Conservation (phyloP, 2,329 filamentous ascomycete species). For the Emmonsiellopsis sp. region DNA sequence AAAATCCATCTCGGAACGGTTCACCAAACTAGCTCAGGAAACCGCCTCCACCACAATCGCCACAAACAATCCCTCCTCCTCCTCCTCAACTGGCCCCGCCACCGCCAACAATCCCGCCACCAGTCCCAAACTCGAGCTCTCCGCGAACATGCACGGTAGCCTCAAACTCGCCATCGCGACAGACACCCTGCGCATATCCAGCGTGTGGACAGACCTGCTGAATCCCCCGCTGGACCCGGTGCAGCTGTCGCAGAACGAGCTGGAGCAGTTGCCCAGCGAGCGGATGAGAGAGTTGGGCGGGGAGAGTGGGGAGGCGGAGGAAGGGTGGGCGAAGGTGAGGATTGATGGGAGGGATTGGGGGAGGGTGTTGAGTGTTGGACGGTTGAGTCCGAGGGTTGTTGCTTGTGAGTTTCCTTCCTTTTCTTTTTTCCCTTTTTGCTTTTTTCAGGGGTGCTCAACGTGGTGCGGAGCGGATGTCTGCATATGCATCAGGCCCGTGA, state of each 20-base stretch:
- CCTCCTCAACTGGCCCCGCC: conserved; percentile 15
- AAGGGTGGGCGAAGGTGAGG: conserved; percentile 78
- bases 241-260: conserved; percentile 54
- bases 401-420: conserved; percentile 53
- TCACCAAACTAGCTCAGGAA: conserved; percentile 68
- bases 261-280: conserved; percentile 75
- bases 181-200: conserved; percentile 76
- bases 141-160: conserved; percentile 89
- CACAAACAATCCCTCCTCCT: conserved; percentile 49
- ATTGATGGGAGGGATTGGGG: conserved; percentile 95
- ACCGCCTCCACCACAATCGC: conserved; percentile 21
- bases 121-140: conserved; percentile 65
- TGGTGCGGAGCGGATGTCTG: too few relatives aligned
- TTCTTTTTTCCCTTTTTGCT: neutral
- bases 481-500: too few relatives aligned
- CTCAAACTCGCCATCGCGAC: conserved; percentile 71
- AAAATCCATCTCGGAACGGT: conserved; percentile 89
- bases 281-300: conserved; percentile 55
- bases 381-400: conserved; percentile 83
- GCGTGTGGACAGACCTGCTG: conserved; percentile 72
- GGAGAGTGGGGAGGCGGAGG: conserved; percentile 57
- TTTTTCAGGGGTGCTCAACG: neutral
- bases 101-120: conserved; percentile 18
- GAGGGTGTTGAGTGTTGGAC: conserved; percentile 81
- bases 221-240: conserved; percentile 81